phyloP scores from a whole-genome alignment of 257 asterid species.

The Scutellaria baicalensis region DNA sequence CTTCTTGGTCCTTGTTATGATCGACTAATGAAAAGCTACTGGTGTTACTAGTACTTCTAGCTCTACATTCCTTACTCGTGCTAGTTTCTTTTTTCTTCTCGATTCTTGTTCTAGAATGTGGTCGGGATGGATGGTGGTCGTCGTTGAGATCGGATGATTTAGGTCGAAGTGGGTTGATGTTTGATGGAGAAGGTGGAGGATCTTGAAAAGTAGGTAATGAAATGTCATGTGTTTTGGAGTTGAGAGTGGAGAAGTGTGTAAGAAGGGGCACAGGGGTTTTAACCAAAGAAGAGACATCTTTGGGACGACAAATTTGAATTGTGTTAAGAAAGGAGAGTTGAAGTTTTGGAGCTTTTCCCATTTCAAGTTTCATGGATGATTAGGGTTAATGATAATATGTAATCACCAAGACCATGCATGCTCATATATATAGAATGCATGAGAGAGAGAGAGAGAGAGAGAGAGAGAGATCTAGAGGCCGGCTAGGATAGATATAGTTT shows the following conservation, averaged over 20 bases:
- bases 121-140: not conserved
- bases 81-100: not conserved
- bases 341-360: slow-evolving; percentile 23
- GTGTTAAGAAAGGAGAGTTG: slow-evolving; percentile 24
- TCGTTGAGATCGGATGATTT: not conserved
- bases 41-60: not conserved
- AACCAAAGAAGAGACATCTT: slow-evolving; percentile 23
- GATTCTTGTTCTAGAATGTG: not conserved
- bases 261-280: slow-evolving; percentile 21
- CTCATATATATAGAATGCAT: not conserved
- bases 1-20: not conserved
- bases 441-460: slow-evolving; percentile 1
- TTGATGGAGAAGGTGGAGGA: slow-evolving; percentile 14
- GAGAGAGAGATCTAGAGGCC: slow-evolving; percentile 24
- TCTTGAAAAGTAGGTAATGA: slow-evolving; percentile 29
- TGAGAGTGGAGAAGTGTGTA: slow-evolving; percentile 13
- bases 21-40: not conserved
- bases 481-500: slow-evolving; percentile 9
- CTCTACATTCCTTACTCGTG: slow-evolving; percentile 9
- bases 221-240: slow-evolving; percentile 24
- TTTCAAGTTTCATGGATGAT: not conserved
- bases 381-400: not conserved
- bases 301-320: slow-evolving; percentile 35
- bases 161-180: not conserved
- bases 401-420: not conserved